Evolutionary conservation across 495 filamentous ascomycete species (phyloP).

Genomic region (Peziza echinospora): DNA sequence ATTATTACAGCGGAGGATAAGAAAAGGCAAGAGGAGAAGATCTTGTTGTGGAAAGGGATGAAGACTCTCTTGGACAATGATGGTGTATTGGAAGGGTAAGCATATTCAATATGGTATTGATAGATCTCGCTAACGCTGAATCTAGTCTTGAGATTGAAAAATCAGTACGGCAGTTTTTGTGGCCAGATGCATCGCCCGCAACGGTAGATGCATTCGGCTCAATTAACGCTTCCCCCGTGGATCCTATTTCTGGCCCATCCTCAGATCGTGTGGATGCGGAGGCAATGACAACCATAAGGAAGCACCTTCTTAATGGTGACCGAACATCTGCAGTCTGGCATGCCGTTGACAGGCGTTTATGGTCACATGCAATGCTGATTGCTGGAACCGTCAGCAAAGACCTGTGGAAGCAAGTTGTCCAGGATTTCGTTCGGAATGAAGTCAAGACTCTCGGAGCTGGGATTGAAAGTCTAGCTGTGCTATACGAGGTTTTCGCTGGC

Average conservation of each 20-base stretch:
- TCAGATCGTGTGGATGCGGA: constrained; percentile 44
- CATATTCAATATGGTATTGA: not conserved
- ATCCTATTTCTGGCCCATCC: constrained; percentile 14
- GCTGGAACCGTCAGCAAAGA: constrained; percentile 49
- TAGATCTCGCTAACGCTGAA: not conserved
- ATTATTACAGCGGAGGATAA: constrained; percentile 24
- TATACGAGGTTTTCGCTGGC: constrained; percentile 84
- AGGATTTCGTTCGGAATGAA: constrained; percentile 84
- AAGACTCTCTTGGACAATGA: constrained; percentile 66
- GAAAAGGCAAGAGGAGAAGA: constrained; percentile 58
- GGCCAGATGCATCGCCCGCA: constrained; percentile 25
- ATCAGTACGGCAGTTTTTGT: constrained; percentile 49
- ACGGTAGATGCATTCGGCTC: constrained; percentile 15
- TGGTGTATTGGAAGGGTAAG: constrained; percentile 48
- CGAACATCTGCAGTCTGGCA: constrained; percentile 82
- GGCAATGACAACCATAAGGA: constrained; percentile 46
- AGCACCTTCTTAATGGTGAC: constrained; percentile 53
- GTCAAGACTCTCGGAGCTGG: constrained; percentile 56
- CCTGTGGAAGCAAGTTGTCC: constrained; percentile 72
- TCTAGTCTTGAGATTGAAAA: constrained; percentile 41
- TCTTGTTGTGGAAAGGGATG: constrained; percentile 74
- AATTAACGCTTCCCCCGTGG: constrained; percentile 4
- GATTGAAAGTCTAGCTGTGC: constrained; percentile 62
- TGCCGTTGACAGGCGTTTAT: constrained; percentile 80
- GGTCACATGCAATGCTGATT: constrained; percentile 90